Evolutionary conservation across 257 asterid genomes (phyloP), one percentile per base, ranked within the genome.

Genomic region (Nyctanthes arbortristis): DNA sequence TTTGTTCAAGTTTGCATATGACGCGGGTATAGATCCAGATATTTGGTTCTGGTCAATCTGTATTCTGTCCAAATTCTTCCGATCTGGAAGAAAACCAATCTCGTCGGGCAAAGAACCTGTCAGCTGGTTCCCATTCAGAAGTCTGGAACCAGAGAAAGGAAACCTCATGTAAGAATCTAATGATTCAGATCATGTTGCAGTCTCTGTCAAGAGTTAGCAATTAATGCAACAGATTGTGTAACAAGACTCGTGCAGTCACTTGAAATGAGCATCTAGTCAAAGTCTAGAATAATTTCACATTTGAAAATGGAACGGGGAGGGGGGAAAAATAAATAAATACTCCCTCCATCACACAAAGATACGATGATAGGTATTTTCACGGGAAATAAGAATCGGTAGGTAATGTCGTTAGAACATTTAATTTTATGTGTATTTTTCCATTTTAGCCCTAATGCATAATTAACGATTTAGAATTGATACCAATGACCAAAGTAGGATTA

Each of bases 51-150:
- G 82, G 73, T 94, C 99, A 57, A 94, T 92, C 75, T 94, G 99
- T 84, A 94, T 89, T 80, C 97, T 86, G 89, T 89, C 71, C 85
- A 94, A 76, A 77, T 87, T 91, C n/a, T n/a, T n/a, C n/a, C n/a
- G n/a, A n/a, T n/a, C n/a, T 54, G 82, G 64, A 64, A 94, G 96
- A 70, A 77, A 70, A 47, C 99, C 99, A 68, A 94, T 86, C 85
- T 94, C 99, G 6, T 89, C 92, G 4, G 99, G 99, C 86, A 94
- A 77, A 61, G 91, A 75, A 63, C 99, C 99, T 2, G 91, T 94
- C 33, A 94, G 89, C 49, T 85, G 75, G 77, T 94, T 94, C 78
- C 99, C 99, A 75, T 89, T 94, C 66, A 94, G 84, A 77, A 94
- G 98, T 88, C 99, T 94, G 87, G 54, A 78, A 70, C 61, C 63